Evolutionary conservation across 768 basidiomycete genomes (phyloP).

Genomic region (Crucibulum laeve): DNA sequence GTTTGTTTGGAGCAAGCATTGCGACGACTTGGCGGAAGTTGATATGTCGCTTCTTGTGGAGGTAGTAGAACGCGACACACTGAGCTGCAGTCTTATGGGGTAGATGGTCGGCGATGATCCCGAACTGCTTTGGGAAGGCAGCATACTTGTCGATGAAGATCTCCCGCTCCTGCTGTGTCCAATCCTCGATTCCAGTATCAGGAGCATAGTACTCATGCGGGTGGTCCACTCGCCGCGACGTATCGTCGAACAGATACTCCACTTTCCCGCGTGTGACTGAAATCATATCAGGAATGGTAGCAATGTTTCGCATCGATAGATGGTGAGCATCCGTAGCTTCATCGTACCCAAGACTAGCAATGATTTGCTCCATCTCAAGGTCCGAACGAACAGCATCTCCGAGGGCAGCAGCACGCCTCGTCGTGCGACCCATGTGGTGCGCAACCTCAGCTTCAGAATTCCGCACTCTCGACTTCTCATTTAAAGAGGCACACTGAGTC

Average conservation of each 20-base stretch:
- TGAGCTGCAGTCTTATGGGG: conserved; percentile 83
- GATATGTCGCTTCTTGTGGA: conserved; percentile 86
- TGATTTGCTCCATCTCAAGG: conserved; percentile 95
- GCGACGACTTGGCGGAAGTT: conserved; percentile 79
- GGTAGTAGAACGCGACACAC: conserved; percentile 92
- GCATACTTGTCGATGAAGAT: conserved; percentile 81
- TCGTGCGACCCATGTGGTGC: conserved; percentile 52
- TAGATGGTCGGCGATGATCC: conserved; percentile 77
- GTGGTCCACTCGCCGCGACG: conserved; percentile 74
- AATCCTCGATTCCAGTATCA: conserved; percentile 71
- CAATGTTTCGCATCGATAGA: conserved; percentile 81
- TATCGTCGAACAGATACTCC: conserved; percentile 74
- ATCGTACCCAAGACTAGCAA: conserved; percentile 89
- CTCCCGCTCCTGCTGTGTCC: conserved; percentile 82
- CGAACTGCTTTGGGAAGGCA: conserved; percentile 90
- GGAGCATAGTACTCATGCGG: conserved; percentile 76
- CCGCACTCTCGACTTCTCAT: conserved; percentile 47
- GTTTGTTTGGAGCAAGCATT: conserved; percentile 61
- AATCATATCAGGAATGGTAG: conserved; percentile 89
- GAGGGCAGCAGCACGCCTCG: conserved; percentile 69
- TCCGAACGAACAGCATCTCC: conserved; percentile 93
- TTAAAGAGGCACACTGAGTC: conserved; percentile 64
- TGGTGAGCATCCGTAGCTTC: conserved; percentile 90
- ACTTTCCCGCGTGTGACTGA: conserved; percentile 58
- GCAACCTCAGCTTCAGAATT: conserved; percentile 34